Evolutionary conservation across 192 early-diverging fungal genomes (phyloP).

Genomic region (Geranomyces variabilis): DNA sequence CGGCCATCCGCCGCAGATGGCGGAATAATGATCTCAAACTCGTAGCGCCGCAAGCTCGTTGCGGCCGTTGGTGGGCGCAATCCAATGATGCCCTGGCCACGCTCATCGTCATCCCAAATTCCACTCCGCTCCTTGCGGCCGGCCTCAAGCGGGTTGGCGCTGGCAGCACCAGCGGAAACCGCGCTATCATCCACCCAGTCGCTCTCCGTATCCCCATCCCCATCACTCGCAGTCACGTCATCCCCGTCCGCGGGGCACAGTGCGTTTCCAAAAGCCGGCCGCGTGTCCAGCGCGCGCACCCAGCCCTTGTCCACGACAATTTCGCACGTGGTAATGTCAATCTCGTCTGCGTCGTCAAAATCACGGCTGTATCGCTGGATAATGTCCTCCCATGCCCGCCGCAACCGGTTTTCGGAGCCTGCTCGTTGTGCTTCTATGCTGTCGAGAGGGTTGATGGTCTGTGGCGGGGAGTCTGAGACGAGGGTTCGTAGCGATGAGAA

Average conservation of each 20-base stretch:
- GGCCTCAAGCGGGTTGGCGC: too few species aligned
- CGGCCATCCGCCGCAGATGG: too few species aligned
- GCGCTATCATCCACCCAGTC: not conserved
- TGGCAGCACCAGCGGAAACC: too few species aligned
- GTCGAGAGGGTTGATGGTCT: not conserved
- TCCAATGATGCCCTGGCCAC: too few species aligned
- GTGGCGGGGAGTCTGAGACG: not conserved
- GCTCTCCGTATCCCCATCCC: not conserved
- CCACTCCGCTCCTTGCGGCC: too few species aligned
- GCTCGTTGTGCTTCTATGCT: slow-evolving; percentile 3
- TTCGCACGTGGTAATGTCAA: slow-evolving; percentile 28
- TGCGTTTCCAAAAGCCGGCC: not conserved
- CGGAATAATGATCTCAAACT: too few species aligned
- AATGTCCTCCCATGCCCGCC: slow-evolving; percentile 34
- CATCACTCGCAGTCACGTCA: too few species aligned
- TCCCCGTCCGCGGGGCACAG: not conserved
- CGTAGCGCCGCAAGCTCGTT: too few species aligned
- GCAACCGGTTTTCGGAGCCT: slow-evolving; percentile 27
- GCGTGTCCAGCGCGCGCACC: not conserved
- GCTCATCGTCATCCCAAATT: too few species aligned
- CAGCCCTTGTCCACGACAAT: slow-evolving; percentile 36
- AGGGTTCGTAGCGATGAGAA: not conserved
- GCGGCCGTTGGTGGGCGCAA: too few species aligned
- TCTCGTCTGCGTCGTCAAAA: slow-evolving; percentile 37
- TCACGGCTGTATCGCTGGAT: slow-evolving; percentile 29